Conservation (phyloP, 78 protist genomes). For the Isochrysis galbana region DNA sequence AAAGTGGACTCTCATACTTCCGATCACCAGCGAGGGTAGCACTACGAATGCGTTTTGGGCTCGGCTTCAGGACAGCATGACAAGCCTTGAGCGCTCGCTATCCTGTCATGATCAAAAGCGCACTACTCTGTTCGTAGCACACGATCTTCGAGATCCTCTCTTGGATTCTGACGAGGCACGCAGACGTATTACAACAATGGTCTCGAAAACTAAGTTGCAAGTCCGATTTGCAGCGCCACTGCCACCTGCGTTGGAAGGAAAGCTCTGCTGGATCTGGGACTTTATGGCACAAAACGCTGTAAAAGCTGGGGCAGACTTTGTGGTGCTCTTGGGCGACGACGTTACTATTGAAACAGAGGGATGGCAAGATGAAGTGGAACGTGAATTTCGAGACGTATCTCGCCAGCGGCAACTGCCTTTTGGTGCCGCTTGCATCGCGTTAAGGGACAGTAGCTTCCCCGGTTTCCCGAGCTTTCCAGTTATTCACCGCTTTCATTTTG, state of each 20-base stretch:
- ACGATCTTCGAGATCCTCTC: neutral
- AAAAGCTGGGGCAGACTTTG: neutral
- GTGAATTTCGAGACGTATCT: neutral
- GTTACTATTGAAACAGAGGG: neutral
- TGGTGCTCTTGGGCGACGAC: conserved; percentile 40
- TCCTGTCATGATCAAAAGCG: neutral
- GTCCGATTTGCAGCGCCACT: neutral
- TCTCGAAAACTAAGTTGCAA: neutral
- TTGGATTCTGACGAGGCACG: neutral
- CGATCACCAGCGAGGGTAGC: neutral
- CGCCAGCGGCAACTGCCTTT: neutral
- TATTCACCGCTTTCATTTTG: neutral
- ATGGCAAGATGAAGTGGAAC: conserved; percentile 28
- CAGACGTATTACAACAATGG: neutral
- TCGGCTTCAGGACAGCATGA: neutral
- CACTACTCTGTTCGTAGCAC: neutral
- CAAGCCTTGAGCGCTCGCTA: neutral
- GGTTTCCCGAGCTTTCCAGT: conserved; percentile 38
- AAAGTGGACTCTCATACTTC: neutral
- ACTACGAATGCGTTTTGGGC: neutral
- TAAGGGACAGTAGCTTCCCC: neutral
- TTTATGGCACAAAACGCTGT: neutral
- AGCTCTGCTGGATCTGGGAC: conserved; percentile 46
- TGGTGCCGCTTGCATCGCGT: conserved; percentile 20
- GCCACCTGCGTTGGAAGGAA: neutral